These are phyloP conservation scores for Dunaliella primolecta DNA, from an alignment of 139 green algal species.

Conservation along the genomic window DNA sequence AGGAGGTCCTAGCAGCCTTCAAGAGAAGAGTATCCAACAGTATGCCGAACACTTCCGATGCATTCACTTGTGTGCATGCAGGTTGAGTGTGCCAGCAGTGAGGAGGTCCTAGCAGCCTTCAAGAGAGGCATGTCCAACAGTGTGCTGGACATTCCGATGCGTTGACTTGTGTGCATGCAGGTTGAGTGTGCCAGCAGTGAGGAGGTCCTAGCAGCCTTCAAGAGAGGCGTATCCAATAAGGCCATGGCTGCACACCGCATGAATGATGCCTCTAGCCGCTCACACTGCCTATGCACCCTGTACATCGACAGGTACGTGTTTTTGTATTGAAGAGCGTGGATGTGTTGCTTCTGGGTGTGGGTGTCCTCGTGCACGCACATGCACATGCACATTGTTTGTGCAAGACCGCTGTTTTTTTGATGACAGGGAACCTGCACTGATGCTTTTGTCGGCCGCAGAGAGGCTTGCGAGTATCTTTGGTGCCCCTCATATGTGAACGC, in stretches of 20 bases:
- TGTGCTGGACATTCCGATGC: conserved; percentile 46
- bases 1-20: conserved; percentile 33
- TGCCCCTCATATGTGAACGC: no score
- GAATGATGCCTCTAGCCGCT: conserved; percentile 51
- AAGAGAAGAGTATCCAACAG: conserved; percentile 36
- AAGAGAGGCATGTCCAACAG: conserved; percentile 37
- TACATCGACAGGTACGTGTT: conserved; percentile 26
- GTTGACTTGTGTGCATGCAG: not conserved
- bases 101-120: conserved; percentile 33
- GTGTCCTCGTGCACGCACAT: not conserved
- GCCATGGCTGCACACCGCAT: conserved; percentile 50
- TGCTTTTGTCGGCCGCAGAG: no score
- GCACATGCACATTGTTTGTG: not conserved
- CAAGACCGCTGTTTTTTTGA: no score
- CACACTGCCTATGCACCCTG: conserved; percentile 53
- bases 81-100: conserved; percentile 11
- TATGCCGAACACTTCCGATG: conserved; percentile 43
- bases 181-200: conserved; percentile 13
- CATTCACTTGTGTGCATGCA: not conserved
- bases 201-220: conserved; percentile 34
- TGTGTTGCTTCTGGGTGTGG: no score
- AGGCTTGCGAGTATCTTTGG: no score
- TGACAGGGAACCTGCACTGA: no score
- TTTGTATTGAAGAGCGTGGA: no score
- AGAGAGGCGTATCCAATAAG: conserved; percentile 37